These are phyloP conservation scores for Erythrobasidium yunnanense DNA, from an alignment of 768 basidiomycete species.

Conservation along the genomic window DNA sequence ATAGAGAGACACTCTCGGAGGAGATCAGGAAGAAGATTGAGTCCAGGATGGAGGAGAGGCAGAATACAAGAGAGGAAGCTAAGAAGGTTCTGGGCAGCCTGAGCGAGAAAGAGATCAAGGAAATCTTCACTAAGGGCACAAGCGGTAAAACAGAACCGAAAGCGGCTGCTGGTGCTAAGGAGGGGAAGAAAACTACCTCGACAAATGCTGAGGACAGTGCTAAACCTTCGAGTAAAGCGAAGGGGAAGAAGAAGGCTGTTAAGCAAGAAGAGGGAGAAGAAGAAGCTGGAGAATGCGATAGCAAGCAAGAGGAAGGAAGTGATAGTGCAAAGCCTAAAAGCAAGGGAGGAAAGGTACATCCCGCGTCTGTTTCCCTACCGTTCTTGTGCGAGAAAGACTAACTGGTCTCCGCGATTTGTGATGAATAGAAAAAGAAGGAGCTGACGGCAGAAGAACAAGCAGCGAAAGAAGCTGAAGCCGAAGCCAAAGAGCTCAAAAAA, in stretches of 20 bases:
- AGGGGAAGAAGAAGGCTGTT: conserved; percentile 2
- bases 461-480: conserved; percentile 22
- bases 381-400: conserved; percentile 3
- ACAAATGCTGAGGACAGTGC: conserved; percentile 1
- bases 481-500: conserved; percentile 33
- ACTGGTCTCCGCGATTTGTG: neutral
- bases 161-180: neutral
- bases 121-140: conserved; percentile 40
- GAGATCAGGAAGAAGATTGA: conserved; percentile 56
- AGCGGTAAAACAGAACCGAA: neutral
- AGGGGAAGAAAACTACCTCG: neutral
- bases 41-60: conserved; percentile 53
- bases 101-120: conserved; percentile 51
- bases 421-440: conserved; percentile 1
- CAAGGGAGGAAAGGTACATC: neutral
- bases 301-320: neutral
- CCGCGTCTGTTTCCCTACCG: neutral
- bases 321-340: neutral
- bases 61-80: conserved; percentile 40
- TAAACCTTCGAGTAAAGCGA: neutral
- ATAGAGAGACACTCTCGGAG: conserved; percentile 52
- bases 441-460: conserved; percentile 4
- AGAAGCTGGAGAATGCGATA: neutral
- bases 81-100: conserved; percentile 51
- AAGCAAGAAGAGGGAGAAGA: conserved; percentile 14